Evolutionary conservation across 495 filamentous ascomycete species (phyloP).

Genomic region (Neurospora sp.): DNA sequence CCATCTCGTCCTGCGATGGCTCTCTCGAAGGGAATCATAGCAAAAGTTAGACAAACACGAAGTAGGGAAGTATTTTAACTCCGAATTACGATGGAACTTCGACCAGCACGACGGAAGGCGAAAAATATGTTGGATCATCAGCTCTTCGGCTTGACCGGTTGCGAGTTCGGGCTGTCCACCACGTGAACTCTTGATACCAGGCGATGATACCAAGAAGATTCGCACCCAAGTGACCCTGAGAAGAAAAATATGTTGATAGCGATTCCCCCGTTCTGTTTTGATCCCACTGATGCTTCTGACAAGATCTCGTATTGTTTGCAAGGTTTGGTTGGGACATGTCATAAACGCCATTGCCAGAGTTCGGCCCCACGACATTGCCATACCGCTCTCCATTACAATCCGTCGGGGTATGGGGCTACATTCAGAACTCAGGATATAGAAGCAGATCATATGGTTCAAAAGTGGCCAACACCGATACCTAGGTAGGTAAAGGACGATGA

Average conservation of each 20-base stretch:
- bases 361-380: not conserved
- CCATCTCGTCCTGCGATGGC: not conserved
- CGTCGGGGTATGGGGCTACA: not conserved
- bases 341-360: not conserved
- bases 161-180: not conserved
- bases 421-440: not conserved
- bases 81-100: not conserved
- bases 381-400: not conserved
- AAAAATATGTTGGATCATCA: not conserved
- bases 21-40: not conserved
- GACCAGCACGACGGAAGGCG: not conserved
- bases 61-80: not conserved
- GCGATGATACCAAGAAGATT: not conserved
- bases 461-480: too few species aligned
- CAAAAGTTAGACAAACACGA: not conserved
- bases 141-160: not conserved
- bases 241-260: not conserved
- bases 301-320: not conserved
- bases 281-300: not conserved
- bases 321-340: not conserved
- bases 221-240: not conserved
- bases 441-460: not conserved
- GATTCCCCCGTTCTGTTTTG: not conserved
- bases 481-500: not conserved
- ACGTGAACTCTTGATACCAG: not conserved